These are phyloP conservation scores for Lepidium sativum DNA, from an alignment of 345 rosid genomes.

Conservation along the genomic window DNA sequence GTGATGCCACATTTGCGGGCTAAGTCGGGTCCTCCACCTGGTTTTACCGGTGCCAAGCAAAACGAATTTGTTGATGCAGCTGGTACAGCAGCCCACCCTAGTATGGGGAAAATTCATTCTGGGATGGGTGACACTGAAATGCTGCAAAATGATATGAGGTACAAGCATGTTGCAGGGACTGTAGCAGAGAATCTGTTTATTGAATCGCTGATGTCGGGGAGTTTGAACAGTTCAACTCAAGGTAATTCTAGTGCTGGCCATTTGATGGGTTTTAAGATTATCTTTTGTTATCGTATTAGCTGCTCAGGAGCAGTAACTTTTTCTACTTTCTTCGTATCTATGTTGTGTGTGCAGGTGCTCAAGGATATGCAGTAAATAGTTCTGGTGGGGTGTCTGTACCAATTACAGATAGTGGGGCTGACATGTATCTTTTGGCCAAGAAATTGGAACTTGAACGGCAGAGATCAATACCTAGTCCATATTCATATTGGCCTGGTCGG, in stretches of 20 bases:
- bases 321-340: not conserved
- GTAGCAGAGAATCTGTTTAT: slow-evolving; percentile 90
- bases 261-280: not conserved
- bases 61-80: slow-evolving; percentile 45
- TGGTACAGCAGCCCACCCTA: slow-evolving; percentile 36
- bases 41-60: slow-evolving; percentile 68
- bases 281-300: not conserved
- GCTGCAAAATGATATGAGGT: slow-evolving; percentile 47
- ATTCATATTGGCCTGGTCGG: slow-evolving; percentile 59
- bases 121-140: slow-evolving; percentile 42
- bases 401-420: slow-evolving; percentile 52
- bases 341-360: slow-evolving; percentile 46
- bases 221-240: slow-evolving; percentile 43
- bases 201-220: slow-evolving; percentile 85
- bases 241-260: slow-evolving; percentile 37
- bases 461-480: slow-evolving; percentile 47
- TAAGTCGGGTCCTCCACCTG: slow-evolving; percentile 97
- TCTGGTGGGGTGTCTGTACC: slow-evolving; percentile 37
- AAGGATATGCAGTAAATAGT: slow-evolving; percentile 50
- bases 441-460: slow-evolving; percentile 71
- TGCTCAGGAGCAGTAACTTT: not conserved
- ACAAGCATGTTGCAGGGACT: slow-evolving; percentile 42
- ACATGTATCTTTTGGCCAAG: slow-evolving; percentile 60
- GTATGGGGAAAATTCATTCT: slow-evolving; percentile 40
- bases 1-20: slow-evolving; percentile 96